Base-by-base conservation (phyloP, 83 land plant species). In the Picea abies region DNA sequence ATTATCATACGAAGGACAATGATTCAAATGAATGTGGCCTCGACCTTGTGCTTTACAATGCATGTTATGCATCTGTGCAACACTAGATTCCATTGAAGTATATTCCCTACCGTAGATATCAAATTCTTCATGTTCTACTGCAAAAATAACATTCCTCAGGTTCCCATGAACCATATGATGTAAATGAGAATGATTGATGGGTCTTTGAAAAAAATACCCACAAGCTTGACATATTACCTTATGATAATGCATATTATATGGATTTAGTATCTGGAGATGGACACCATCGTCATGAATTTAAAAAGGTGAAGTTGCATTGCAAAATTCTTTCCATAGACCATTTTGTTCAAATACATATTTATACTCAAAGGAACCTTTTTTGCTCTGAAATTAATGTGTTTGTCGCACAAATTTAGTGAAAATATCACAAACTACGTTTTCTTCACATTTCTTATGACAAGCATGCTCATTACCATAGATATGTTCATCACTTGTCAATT, bases 41-140 rank as follows among this genome's bases (percentile, higher is more conserved):
- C 86, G 66, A n/a, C n/a, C n/a, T n/a, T n/a, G n/a, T n/a, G n/a
- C n/a, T n/a, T n/a, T n/a, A n/a, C n/a, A n/a, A n/a, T 84, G 87
- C 89, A 87, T 87, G 76, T 65, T 81, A 66, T 83, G 83, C 88
- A 86, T 86, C 58, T 83, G 83, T 20, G 85, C 83, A 32, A 73
- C 41, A 15, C 89, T 87, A 3, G 84, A 87, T 66, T 87, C 88
- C 60, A 83, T 83, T 83, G 87, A 72, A 5, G 78, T 66, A 52
- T 87, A 87, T 87, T 84, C 79, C 47, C 88, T 69, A 41, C 78
- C 88, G 44, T 17, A 16, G 6, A 87, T 73, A 76, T 84, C 86
- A 62, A 87, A 68, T 15, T 87, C 86, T 58, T 84, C 80, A 10
- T 25, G 47, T 23, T 87, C 88, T 25, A 87, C 60, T 22, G 66